phyloP scores from a whole-genome alignment of 139 green algal genomes.

The Picocystis salinarum region DNA sequence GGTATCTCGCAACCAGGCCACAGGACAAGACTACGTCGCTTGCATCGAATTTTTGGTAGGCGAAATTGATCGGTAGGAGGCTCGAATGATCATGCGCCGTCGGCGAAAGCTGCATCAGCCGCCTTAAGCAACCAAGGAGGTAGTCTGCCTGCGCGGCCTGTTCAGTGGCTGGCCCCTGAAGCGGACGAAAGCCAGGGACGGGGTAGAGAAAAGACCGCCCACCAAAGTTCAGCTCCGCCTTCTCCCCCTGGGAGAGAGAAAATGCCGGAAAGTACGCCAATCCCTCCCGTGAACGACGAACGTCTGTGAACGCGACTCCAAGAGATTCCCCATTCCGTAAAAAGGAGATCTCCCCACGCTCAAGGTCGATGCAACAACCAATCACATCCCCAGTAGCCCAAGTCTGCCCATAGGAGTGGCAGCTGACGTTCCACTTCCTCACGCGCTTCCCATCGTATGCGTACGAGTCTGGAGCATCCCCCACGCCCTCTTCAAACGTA shows the following conservation, averaged over 20 bases:
- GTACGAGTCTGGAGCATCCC: conserved; percentile 64
- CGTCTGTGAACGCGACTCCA: conserved; percentile 49
- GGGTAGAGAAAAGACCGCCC: conserved; percentile 47
- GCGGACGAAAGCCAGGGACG: conserved; percentile 35
- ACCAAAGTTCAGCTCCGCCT: conserved; percentile 64
- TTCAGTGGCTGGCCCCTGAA: conserved; percentile 27
- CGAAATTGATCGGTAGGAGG: background rate
- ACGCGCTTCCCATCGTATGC: conserved; percentile 57
- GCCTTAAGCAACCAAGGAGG: conserved; percentile 28
- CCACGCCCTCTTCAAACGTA: conserved; percentile 79
- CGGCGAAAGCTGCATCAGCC: conserved; percentile 21
- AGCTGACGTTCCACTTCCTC: conserved; percentile 60
- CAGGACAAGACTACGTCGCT: conserved; percentile 22
- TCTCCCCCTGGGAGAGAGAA: conserved; percentile 52
- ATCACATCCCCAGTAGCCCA: conserved; percentile 67
- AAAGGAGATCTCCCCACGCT: conserved; percentile 53
- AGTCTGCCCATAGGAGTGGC: conserved; percentile 48
- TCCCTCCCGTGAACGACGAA: conserved; percentile 19
- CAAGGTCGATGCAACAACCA: conserved; percentile 62
- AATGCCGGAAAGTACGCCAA: conserved; percentile 68
- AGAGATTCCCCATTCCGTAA: conserved; percentile 55
- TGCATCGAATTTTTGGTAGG: conserved; percentile 5
- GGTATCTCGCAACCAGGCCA: conserved; percentile 5
- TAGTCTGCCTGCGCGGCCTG: conserved; percentile 10
- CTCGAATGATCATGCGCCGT: background rate